Percentiles rank a stretch among this genome's conserved stretches.
Evolutionary conservation across 208 protist species (phyloP).

Genomic region (Crithidia expoeki): DNA sequence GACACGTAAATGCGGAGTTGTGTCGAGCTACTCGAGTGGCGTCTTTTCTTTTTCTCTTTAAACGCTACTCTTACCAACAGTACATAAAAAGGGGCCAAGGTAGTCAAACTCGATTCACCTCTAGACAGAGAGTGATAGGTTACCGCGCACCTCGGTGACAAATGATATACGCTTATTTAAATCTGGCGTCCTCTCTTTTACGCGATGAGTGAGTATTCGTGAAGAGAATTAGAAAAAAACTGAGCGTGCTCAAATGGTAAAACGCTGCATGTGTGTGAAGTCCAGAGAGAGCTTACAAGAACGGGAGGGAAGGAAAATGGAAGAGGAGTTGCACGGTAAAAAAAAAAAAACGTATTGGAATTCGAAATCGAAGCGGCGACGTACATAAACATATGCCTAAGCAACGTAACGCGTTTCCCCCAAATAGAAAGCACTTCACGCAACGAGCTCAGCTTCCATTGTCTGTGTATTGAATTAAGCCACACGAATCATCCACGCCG

Average conservation of each 20-base stretch:
- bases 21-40: no score
- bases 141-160: slow-evolving; percentile 32
- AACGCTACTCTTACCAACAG: not conserved
- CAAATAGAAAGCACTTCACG: not conserved
- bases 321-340: not conserved
- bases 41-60: no score
- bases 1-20: not conserved
- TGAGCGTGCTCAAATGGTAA: not conserved
- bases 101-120: not conserved
- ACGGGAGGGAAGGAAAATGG: not conserved
- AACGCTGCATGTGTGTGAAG: not conserved
- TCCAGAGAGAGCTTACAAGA: not conserved
- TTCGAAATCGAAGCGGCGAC: no score
- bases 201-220: no score
- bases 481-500: no score
- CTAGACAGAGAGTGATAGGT: slow-evolving; percentile 23
- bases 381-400: no score
- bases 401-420: not conserved
- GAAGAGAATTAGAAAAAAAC: no score
- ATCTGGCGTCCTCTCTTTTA: no score
- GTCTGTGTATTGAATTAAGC: no score
- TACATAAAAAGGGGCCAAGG: not conserved
- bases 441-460: no score
- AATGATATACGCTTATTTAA: no score
- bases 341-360: not conserved